Evolutionary conservation across 106 monocot species (phyloP), one percentile per base, ranked within the genome.

Genomic region (Acorus gramineus): DNA sequence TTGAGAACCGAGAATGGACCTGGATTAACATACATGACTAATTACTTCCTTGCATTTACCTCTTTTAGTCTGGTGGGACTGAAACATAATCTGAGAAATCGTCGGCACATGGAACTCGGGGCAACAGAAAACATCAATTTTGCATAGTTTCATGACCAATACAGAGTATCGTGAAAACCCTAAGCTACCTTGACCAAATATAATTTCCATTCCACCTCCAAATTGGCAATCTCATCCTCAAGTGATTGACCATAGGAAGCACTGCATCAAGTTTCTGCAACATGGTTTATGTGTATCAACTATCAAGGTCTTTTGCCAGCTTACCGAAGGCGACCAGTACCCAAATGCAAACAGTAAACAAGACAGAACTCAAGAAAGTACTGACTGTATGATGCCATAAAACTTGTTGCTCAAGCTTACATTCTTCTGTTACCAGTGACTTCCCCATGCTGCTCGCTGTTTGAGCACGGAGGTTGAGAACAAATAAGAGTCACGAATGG

Each of bases 201-300:
- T 68, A 60, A 85, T 73, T 83, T 82, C 61, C 69, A 69, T 90
- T 82, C 77, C 84, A 82, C 77, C 74, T 80, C 67, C 90, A 83
- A 80, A 81, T 68, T 71, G 79, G 82, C 82, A 79, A 75, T 86
- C 84, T 78, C 77, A 89, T 86, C 84, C 81, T 62, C 76, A 77
- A 70, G 77, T 68, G 28, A 82, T 62, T 74, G 85, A 69, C 72
- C 74, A 79, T 71, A 72, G 61, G 69, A 63, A 80, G 82, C 79
- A 84, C 80, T 80, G 80, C 86, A 76, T 74, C 90, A 76, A 55
- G 81, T 28, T 70, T 95, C 94, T 90, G 89, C 89, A 89, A 86
- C 81, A 82, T 75, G 70, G 84, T 79, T 89, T 77, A 77, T 79
- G 61, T 53, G 66, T 59, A 89, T 86, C 74, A 89, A 89, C 81